phyloP scores from a whole-genome alignment of 2,329 filamentous ascomycete species.

The Stagonosporopsis cucurbitacearum region DNA sequence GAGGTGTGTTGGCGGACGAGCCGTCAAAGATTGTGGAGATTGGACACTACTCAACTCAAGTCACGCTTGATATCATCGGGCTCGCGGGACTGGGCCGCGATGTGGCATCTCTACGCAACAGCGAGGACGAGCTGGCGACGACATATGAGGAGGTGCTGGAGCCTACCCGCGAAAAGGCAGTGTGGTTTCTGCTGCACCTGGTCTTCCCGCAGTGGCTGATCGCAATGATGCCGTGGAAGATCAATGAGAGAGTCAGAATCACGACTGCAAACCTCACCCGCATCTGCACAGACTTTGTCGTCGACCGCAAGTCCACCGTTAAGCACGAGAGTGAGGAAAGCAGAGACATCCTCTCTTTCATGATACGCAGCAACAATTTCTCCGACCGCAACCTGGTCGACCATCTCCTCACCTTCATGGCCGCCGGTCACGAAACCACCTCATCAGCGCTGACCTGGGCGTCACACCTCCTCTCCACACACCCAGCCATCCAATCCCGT shows the following conservation, averaged over 20 bases:
- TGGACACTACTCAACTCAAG: slow-evolving; percentile 53
- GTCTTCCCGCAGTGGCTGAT: slow-evolving; percentile 50
- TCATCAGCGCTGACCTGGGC: slow-evolving; percentile 79
- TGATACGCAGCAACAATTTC: slow-evolving; percentile 61
- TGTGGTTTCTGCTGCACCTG: slow-evolving; percentile 53
- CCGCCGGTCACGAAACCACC: slow-evolving; percentile 75
- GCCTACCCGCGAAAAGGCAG: slow-evolving; percentile 56
- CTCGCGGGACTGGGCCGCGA: slow-evolving; percentile 55
- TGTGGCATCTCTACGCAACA: slow-evolving; percentile 51
- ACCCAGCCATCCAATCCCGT: slow-evolving; percentile 69
- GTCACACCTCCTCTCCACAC: slow-evolving; percentile 69
- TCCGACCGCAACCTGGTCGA: slow-evolving; percentile 60
- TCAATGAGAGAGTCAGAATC: slow-evolving; percentile 52
- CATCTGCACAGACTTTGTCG: slow-evolving; percentile 56
- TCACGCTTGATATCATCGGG: slow-evolving; percentile 57
- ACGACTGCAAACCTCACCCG: slow-evolving; percentile 47
- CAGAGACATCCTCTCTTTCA: slow-evolving; percentile 55
- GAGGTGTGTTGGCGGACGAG: slow-evolving; percentile 54
- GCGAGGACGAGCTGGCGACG: slow-evolving; percentile 51
- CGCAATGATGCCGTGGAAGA: slow-evolving; percentile 54
- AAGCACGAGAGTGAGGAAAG: slow-evolving; percentile 43
- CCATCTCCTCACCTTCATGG: slow-evolving; percentile 63
- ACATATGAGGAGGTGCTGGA: slow-evolving; percentile 54
- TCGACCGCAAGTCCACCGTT: slow-evolving; percentile 54
- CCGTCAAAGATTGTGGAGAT: slow-evolving; percentile 50